phyloP scores from a whole-genome alignment of 2,329 filamentous ascomycete genomes.

The Geosmithia flava region DNA sequence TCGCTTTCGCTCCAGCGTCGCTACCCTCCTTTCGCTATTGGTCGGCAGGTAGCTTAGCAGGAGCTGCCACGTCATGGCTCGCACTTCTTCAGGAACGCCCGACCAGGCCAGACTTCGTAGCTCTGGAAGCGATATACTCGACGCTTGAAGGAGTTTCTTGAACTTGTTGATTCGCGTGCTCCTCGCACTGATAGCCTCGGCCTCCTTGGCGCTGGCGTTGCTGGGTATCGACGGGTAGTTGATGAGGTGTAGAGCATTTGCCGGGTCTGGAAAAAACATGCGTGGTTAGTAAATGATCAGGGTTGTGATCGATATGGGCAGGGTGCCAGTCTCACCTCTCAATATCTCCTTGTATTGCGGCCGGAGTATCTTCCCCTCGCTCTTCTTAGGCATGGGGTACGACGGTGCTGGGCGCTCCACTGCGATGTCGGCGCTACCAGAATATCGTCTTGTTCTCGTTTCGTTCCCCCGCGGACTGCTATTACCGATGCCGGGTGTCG shows the following conservation, averaged over 20 bases:
- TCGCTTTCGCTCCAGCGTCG: constrained; percentile 83
- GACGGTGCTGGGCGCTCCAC: constrained; percentile 72
- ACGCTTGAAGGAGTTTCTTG: constrained; percentile 87
- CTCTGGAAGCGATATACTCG: constrained; percentile 74
- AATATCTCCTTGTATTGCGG: constrained; percentile 98
- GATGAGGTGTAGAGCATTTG: constrained; percentile 90
- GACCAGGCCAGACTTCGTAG: constrained; percentile 85
- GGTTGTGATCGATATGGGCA: too few species aligned
- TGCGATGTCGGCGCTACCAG: constrained; percentile 87
- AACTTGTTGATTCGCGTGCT: constrained; percentile 98
- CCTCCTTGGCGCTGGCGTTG: constrained; percentile 69
- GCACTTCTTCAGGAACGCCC: constrained; percentile 85
- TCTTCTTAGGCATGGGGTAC: constrained; percentile 82
- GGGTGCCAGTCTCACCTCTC: constrained; percentile 33
- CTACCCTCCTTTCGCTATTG: constrained; percentile 85
- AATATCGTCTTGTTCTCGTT: constrained; percentile 43
- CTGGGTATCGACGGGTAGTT: constrained; percentile 66
- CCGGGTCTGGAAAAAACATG: constrained; percentile 44
- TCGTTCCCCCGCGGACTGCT: constrained; percentile 21
- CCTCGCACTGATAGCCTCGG: constrained; percentile 73
- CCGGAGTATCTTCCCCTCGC: constrained; percentile 86
- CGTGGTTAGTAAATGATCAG: not conserved
- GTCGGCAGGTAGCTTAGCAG: constrained; percentile 90
- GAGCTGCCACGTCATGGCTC: constrained; percentile 98
- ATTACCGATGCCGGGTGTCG: constrained; percentile 17